A percentile compares a stretch with the other conserved stretches of the same genome.
These are phyloP conservation scores for Oryza punctata DNA, from an alignment of 176 grass and related monocot species.

Conservation along the genomic window DNA sequence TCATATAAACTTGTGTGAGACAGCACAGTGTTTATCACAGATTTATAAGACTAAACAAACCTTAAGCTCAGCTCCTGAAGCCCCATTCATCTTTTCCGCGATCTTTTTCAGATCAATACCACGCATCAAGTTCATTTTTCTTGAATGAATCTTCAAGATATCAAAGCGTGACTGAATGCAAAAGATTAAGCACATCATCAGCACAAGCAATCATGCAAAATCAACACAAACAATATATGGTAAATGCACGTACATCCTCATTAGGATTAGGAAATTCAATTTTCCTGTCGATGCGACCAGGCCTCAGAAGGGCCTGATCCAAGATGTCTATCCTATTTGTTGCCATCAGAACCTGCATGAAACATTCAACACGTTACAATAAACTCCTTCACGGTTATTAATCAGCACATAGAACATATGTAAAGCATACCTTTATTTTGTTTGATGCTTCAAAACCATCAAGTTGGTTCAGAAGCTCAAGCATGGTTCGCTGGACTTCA, in stretches of 20 bases:
- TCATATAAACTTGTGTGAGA: neutral
- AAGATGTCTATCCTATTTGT: conserved; percentile 98
- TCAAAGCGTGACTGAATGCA: conserved; percentile 83
- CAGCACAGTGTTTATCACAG: neutral
- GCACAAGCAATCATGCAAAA: conserved; percentile 7
- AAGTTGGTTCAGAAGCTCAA: conserved; percentile 99
- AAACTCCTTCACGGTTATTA: conserved; percentile 9
- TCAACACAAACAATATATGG: neutral
- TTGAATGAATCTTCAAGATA: conserved; percentile 98
- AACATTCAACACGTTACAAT: conserved; percentile 33
- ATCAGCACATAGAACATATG: neutral
- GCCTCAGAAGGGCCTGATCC: conserved; percentile 97
- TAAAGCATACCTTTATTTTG: conserved; percentile 79
- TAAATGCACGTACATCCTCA: conserved; percentile 65
- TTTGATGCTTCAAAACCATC: conserved; percentile 99
- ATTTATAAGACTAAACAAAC: conserved; percentile 44
- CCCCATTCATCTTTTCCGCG: conserved; percentile 96
- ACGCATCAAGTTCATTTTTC: conserved; percentile 99
- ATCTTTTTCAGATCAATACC: conserved; percentile 99
- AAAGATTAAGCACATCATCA: conserved; percentile 38
- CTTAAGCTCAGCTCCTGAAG: conserved; percentile 97
- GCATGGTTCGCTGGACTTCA: conserved; percentile 99
- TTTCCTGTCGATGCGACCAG: conserved; percentile 97
- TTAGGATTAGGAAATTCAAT: conserved; percentile 99
- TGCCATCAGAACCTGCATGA: conserved; percentile 90